phyloP scores from a whole-genome alignment of 176 grass and related monocot species.

The Carex parvula region DNA sequence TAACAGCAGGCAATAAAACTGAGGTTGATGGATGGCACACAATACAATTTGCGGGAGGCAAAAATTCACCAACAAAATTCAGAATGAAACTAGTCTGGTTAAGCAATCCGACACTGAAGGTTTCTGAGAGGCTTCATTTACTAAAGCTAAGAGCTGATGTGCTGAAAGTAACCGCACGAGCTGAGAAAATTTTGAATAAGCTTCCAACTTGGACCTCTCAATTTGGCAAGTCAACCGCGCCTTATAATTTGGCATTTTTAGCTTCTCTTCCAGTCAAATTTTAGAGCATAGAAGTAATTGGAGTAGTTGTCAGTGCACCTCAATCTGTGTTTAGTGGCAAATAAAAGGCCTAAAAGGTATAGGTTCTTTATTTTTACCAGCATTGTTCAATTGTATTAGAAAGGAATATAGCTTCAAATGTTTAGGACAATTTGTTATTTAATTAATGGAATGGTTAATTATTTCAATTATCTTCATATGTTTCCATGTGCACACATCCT shows the following conservation, averaged over 20 bases:
- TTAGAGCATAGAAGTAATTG: constrained; percentile 40
- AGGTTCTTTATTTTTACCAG: neutral
- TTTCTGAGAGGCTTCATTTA: constrained; percentile 31
- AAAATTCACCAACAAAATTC: constrained; percentile 74
- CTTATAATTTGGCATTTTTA: constrained; percentile 73
- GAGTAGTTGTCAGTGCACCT: neutral
- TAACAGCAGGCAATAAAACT: constrained; percentile 47
- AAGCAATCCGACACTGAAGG: constrained; percentile 19
- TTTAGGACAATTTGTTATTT: neutral
- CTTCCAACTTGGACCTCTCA: constrained; percentile 73
- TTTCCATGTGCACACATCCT: neutral
- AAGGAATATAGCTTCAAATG: neutral
- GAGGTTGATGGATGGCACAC: constrained; percentile 69
- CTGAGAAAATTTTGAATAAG: constrained; percentile 51
- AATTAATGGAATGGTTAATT: neutral
- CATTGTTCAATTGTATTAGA: constrained; percentile 8
- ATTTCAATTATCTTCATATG: neutral
- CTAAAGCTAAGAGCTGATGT: constrained; percentile 79
- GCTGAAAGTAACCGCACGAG: constrained; percentile 54
- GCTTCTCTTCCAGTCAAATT: constrained; percentile 65
- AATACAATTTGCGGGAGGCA: constrained; percentile 90
- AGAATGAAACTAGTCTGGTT: constrained; percentile 65
- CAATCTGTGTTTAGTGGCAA: neutral
- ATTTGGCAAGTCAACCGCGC: constrained; percentile 78
- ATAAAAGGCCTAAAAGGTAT: neutral